A percentile compares a stretch with the other conserved stretches of the same genome.
These are phyloP conservation scores for Brassica carinata DNA, from an alignment of 345 rosid genomes.

Conservation along the genomic window DNA sequence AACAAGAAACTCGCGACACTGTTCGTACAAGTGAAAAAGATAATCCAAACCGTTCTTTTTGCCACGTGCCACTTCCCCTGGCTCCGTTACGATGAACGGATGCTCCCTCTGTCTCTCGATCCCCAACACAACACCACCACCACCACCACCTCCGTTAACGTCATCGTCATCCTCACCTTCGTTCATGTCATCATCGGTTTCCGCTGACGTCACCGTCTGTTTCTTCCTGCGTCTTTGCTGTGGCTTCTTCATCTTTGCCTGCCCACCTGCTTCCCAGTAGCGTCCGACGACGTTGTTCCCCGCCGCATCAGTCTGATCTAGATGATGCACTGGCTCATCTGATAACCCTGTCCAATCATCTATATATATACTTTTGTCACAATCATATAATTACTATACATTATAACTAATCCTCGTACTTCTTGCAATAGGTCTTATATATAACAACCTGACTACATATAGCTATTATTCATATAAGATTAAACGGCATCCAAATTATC, in stretches of 20 bases:
- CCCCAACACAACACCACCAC: conserved; percentile 51
- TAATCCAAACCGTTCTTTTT: conserved; percentile 98
- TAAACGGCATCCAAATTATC: no score
- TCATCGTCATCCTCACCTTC: conserved; percentile 43
- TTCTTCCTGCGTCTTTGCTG: conserved; percentile 52
- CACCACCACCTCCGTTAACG: conserved; percentile 53
- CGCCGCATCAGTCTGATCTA: conserved; percentile 56
- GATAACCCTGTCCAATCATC: conserved; percentile 65
- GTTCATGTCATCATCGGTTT: conserved; percentile 45
- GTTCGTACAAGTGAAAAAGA: conserved; percentile 96
- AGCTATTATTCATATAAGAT: no score
- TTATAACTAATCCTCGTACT: conserved; percentile 28
- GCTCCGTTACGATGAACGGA: conserved; percentile 98
- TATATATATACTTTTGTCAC: conserved; percentile 9
- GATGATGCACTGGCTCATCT: conserved; percentile 82
- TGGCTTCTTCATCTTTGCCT: conserved; percentile 38
- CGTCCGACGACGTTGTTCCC: conserved; percentile 58
- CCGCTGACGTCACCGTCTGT: conserved; percentile 39
- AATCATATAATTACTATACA: conserved; percentile 9
- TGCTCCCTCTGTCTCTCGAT: conserved; percentile 91
- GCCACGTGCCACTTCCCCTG: conserved; percentile 99
- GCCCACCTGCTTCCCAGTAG: conserved; percentile 55
- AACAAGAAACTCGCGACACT: conserved; percentile 88
- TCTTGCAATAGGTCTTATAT: conserved; percentile 1
- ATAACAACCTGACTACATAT: not conserved